phyloP scores from a whole-genome alignment of 768 basidiomycete genomes.

The Dacryopinax primogenitus region DNA sequence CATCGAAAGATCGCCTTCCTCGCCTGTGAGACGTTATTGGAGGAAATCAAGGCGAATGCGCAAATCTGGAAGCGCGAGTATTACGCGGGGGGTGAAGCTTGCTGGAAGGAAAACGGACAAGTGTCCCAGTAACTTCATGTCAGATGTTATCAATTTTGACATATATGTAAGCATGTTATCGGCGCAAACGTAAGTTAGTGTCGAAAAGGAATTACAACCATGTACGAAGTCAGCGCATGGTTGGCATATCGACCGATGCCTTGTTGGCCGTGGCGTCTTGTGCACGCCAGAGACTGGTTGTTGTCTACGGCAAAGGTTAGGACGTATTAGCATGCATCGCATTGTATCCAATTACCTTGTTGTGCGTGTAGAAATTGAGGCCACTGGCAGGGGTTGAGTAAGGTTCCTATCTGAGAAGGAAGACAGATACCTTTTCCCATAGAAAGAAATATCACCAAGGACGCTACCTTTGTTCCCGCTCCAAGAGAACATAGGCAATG shows the following conservation, averaged over 20 bases:
- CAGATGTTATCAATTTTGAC: too few species aligned
- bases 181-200: too few species aligned
- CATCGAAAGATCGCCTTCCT: slow-evolving; percentile 71
- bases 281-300: slow-evolving; percentile 81
- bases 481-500: slow-evolving; percentile 86
- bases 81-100: slow-evolving; percentile 56
- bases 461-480: slow-evolving; percentile 83
- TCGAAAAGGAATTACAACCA: neutral
- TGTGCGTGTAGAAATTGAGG: slow-evolving; percentile 91
- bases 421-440: slow-evolving; percentile 58
- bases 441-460: slow-evolving; percentile 80
- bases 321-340: neutral
- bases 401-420: neutral
- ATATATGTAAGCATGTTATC: too few species aligned
- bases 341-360: slow-evolving; percentile 41
- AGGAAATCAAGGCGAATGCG: slow-evolving; percentile 66
- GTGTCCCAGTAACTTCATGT: neutral
- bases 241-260: slow-evolving; percentile 81
- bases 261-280: slow-evolving; percentile 51
- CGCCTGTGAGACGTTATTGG: slow-evolving; percentile 71
- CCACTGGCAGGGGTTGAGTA: slow-evolving; percentile 32
- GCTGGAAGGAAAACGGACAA: slow-evolving; percentile 51
- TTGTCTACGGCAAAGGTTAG: slow-evolving; percentile 46
- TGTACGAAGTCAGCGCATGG: slow-evolving; percentile 27
- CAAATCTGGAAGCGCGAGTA: slow-evolving; percentile 90